Percentiles rank a stretch among this genome's conserved stretches.
phyloP scores from a whole-genome alignment of 805 yeast genomes.

The Cyberlindnera euphorbiiphila region DNA sequence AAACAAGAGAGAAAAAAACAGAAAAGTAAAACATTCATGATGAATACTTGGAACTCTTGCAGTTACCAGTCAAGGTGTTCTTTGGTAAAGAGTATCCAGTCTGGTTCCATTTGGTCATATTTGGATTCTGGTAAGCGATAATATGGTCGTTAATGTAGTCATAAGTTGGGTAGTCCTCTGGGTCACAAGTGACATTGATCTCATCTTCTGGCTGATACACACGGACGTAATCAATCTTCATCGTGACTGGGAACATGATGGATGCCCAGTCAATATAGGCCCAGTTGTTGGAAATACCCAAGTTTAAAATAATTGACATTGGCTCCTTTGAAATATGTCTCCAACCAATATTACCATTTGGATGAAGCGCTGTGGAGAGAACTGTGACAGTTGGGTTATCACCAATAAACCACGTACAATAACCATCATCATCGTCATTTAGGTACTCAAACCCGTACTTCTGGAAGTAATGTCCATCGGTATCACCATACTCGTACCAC shows the following conservation, averaged over 20 bases:
- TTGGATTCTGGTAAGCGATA: conserved; percentile 64
- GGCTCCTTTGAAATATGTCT: conserved; percentile 86
- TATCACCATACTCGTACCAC: conserved; percentile 74
- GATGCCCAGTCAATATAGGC: conserved; percentile 89
- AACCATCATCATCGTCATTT: conserved; percentile 67
- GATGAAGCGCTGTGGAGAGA: conserved; percentile 71
- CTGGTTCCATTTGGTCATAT: conserved; percentile 66
- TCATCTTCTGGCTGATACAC: conserved; percentile 79
- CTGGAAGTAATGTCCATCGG: conserved; percentile 54
- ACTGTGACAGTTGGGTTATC: conserved; percentile 71
- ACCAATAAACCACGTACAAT: conserved; percentile 85
- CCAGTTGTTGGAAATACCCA: conserved; percentile 92
- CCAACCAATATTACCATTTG: conserved; percentile 87
- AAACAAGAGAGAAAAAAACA: neutral
- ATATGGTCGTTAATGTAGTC: conserved; percentile 74
- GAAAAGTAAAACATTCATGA: neutral
- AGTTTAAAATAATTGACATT: conserved; percentile 81
- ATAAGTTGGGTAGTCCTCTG: conserved; percentile 75
- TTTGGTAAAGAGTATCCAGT: conserved; percentile 75
- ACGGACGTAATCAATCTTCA: conserved; percentile 83
- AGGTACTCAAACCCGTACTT: conserved; percentile 73
- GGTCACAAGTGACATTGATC: conserved; percentile 75
- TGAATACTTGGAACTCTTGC: conserved; percentile 33
- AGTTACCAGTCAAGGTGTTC: conserved; percentile 53
- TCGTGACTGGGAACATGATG: conserved; percentile 69